phyloP scores from a whole-genome alignment of 1,284 basidiomycete genomes.

The Leccinum pachyderme region DNA sequence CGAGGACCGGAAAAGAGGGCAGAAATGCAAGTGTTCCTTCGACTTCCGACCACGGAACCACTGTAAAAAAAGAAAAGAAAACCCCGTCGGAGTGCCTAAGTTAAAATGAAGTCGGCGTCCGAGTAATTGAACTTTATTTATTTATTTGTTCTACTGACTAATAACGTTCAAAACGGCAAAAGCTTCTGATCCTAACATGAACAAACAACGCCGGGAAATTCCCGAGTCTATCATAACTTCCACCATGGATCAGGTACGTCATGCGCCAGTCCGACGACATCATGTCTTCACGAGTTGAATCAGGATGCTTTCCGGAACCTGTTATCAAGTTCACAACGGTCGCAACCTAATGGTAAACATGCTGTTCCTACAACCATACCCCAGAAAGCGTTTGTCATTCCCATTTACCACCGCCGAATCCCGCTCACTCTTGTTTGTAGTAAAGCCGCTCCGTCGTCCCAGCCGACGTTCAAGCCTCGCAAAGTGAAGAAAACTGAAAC shows the following conservation, averaged over 20 bases:
- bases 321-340: constrained; percentile 27
- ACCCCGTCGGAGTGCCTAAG: too few species aligned
- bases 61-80: too few species aligned
- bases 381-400: constrained; percentile 20
- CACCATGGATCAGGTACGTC: constrained; percentile 30
- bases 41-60: not conserved
- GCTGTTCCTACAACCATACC: constrained; percentile 2
- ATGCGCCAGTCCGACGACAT: not conserved
- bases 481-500: constrained; percentile 63
- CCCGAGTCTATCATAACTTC: not conserved
- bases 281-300: not conserved
- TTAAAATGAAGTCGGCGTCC: not conserved
- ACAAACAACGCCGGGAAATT: constrained; percentile 24
- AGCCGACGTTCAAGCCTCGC: constrained; percentile 71
- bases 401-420: constrained; percentile 6
- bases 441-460: constrained; percentile 37
- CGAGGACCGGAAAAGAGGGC: constrained; percentile 1
- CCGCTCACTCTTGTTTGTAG: constrained; percentile 18
- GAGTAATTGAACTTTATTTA: not conserved
- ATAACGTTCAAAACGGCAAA: constrained; percentile 13
- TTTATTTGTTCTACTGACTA: constrained; percentile 17
- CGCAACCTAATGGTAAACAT: constrained; percentile 7
- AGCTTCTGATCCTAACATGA: constrained; percentile 28
- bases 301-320: constrained; percentile 43
- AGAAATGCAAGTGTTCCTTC: constrained; percentile 4